Evolutionary conservation across 202 grass and related monocot species (phyloP).

Genomic region (Zoysia matrella): DNA sequence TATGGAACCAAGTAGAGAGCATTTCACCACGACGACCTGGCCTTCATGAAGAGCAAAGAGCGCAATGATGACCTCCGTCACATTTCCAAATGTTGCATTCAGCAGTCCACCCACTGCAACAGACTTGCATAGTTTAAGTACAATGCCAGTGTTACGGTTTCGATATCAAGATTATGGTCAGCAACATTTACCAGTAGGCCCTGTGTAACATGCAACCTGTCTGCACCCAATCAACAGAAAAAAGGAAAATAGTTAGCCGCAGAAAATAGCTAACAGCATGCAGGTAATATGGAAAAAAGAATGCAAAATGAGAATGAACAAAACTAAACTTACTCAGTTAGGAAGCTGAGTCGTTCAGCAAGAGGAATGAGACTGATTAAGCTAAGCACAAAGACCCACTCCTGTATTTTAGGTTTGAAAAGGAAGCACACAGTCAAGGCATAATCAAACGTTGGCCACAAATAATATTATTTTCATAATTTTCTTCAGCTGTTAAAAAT

Average conservation of each 20-base stretch:
- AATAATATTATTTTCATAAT: too few species aligned
- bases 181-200: slow-evolving; percentile 66
- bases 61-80: slow-evolving; percentile 84
- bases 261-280: neutral
- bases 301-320: neutral
- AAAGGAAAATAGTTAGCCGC: too few species aligned
- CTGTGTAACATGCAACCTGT: slow-evolving; percentile 85
- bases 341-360: slow-evolving; percentile 91
- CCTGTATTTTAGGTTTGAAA: slow-evolving; percentile 41
- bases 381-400: slow-evolving; percentile 83
- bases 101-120: slow-evolving; percentile 81
- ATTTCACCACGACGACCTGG: slow-evolving; percentile 82
- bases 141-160: neutral
- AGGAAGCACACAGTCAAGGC: neutral
- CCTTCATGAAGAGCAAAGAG: slow-evolving; percentile 69
- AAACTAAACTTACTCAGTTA: slow-evolving; percentile 69
- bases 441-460: too few species aligned
- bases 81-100: slow-evolving; percentile 94
- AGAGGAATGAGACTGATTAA: slow-evolving; percentile 86
- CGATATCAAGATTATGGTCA: slow-evolving; percentile 7
- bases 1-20: slow-evolving; percentile 82
- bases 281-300: neutral
- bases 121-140: neutral
- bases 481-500: neutral
- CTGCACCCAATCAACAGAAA: slow-evolving; percentile 36